A percentile compares a stretch with the other conserved stretches of the same genome.
phyloP scores from a whole-genome alignment of 208 protist species.

The Giardia duodenalis region DNA sequence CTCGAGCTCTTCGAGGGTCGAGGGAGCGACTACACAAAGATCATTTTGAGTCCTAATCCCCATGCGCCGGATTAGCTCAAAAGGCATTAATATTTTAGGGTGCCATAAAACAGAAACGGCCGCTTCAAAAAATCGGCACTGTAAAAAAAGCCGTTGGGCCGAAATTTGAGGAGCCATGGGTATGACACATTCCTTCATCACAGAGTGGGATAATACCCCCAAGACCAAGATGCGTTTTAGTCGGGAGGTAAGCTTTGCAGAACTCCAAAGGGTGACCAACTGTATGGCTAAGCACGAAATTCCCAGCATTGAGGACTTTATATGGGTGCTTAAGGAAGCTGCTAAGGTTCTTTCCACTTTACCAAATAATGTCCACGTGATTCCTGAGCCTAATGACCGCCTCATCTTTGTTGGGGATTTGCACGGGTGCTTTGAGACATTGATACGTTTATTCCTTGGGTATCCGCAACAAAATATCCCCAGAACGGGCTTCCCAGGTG shows the following conservation, averaged over 20 bases:
- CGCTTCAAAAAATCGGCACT: no score
- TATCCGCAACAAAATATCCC: not conserved
- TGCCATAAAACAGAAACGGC: no score
- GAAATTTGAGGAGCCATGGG: constrained; percentile 14
- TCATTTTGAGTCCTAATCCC: no score
- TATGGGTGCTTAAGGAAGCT: not conserved
- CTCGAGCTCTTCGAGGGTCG: no score
- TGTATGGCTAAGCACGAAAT: constrained; percentile 16
- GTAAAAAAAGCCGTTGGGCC: no score
- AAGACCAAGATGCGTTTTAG: constrained; percentile 13
- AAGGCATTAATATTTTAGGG: no score
- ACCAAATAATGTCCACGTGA: constrained; percentile 18
- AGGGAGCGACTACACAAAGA: no score
- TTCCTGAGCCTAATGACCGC: not conserved
- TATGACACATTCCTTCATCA: constrained; percentile 14
- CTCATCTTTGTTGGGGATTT: constrained; percentile 24
- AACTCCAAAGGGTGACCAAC: not conserved
- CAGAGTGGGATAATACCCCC: constrained; percentile 26
- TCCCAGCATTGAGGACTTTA: constrained; percentile 9
- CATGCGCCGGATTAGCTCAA: no score
- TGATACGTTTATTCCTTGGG: constrained; percentile 27
- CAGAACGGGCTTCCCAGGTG: constrained; percentile 10
- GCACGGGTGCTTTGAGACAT: constrained; percentile 28
- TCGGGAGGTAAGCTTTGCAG: not conserved
- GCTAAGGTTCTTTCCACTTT: not conserved